Conservation (phyloP, 2,329 filamentous ascomycete species). For the Apiospora sp. region DNA sequence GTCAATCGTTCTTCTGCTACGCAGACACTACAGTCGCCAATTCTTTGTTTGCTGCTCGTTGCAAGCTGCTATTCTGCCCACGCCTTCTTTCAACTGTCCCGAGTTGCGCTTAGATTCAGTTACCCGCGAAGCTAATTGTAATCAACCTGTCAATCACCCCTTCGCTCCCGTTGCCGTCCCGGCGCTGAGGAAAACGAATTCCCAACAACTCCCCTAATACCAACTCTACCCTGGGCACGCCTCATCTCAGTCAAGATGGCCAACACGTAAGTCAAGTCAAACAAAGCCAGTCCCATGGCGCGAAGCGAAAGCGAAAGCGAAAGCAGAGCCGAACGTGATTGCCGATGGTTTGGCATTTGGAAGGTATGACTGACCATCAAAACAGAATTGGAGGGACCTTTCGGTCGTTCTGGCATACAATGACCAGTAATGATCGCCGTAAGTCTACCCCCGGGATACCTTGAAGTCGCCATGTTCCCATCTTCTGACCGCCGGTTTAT, state of each 20-base stretch:
- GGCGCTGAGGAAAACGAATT: neutral
- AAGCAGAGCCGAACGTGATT: neutral
- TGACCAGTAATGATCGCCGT: slow-evolving; percentile 76
- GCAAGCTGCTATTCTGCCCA: neutral
- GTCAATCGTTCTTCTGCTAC: slow-evolving; percentile 16
- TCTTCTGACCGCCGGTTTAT: slow-evolving; percentile 47
- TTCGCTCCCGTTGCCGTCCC: slow-evolving; percentile 13
- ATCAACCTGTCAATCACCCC: neutral
- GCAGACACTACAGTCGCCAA: slow-evolving; percentile 15
- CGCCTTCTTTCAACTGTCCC: slow-evolving; percentile 9
- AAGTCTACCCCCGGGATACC: slow-evolving; percentile 44
- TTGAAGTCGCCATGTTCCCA: neutral
- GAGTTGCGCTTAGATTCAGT: slow-evolving; percentile 10
- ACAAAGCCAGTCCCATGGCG: neutral
- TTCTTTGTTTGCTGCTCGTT: slow-evolving; percentile 10
- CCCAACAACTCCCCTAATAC: neutral
- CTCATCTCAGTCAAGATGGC: neutral
- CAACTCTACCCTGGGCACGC: neutral
- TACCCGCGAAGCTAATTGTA: slow-evolving; percentile 17
- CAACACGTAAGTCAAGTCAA: slow-evolving; percentile 13
- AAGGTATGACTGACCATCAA: neutral
- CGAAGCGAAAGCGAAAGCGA: neutral
- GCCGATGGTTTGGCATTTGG: neutral
- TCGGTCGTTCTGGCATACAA: slow-evolving; percentile 94
- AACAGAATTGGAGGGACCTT: slow-evolving; percentile 74